Evolutionary conservation across 495 filamentous ascomycete species (phyloP), one percentile per base, ranked within the genome.

Genomic region (Penicillium turbatum): DNA sequence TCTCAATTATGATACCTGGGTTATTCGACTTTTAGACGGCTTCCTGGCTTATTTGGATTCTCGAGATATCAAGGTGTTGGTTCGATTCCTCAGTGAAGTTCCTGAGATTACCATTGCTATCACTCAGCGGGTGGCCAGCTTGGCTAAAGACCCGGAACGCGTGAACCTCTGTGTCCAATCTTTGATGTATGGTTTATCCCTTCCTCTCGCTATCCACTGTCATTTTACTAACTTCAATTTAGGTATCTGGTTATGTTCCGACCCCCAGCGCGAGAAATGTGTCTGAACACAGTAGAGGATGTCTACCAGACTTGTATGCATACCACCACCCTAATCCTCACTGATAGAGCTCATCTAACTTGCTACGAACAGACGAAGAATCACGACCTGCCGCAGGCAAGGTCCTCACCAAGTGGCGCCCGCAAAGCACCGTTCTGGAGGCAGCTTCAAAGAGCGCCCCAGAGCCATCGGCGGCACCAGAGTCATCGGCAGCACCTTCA

Each of bases 41-140:
- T 86, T 97, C 53, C 63, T 92, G 17, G 86, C 87, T 7, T 97
- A 93, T 68, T 74, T 97, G 10, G 92, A 96, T 57, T 77, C 82
- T 24, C 85, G 86, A 47, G 95, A 98, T 67, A 71, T 64, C 48
- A 93, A 92, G 64, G 78, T 91, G 29, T 72, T 97, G 24, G 92
- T 93, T 37, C 81, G 90, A 31, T 95, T 97, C 67, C 76, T 99
- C 10, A 89, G 89, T 30, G 95, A 99, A 68, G 84, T 97, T 42
- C 95, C 93, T 0, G 86, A 86, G 32, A 73, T 99, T 27, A 87
- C 81, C 19, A 61, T 74, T 17, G 72, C 80, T 10, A 78, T 97
- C 53, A 77, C 96, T 12, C 77, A 84, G 27, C 78, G 87, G 48
- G 81, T 97, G 38, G 88, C 89, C 67, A 80, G 80, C 45, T 76